Base-by-base conservation (phyloP, 305 asterid genomes). In the Fraxinus nigra region DNA sequence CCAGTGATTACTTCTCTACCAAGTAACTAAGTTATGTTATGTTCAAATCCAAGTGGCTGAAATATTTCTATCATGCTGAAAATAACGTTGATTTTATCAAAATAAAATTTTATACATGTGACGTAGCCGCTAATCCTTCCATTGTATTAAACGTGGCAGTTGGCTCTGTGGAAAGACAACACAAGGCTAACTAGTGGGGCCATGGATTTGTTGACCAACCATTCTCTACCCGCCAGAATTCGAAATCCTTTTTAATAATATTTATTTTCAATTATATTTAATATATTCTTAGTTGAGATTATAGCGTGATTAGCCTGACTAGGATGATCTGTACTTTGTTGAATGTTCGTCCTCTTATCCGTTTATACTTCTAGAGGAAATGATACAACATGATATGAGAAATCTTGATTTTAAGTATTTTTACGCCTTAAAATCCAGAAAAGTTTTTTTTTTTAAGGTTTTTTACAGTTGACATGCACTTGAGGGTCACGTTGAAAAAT, bases 161-260 rank as follows among this genome's bases (percentile, higher is more conserved):
- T 51, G 26, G 2, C 37, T 11, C 2, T 48, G 20, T 56, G 26
- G 69, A 76, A 48, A 76, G 34, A 48, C 14, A 11, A 46, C 14
- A 14, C 61, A n/a, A 18, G 13, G 9, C 56, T 24, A 37, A 9
- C 65, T 9, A 40, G 14, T 7, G 37, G 65, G 32, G 38, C 38
- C 22, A 9, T 83, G 79, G 80, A 82, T 82, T 84, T 82, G 89
- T 87, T 81, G 87, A 85, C 88, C 89, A 83, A 84, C 89, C 80
- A 86, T 28, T 67, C 91, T 59, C 80, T 82, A 85, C 89, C 90
- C 89, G 93, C 93, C 96, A 83, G 30, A 86, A 78, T 85, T 87
- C 85, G 84, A 87, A 86, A 83, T 75, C 33, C 16, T 70, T 59
- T 81, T 67, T 6, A 28, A 48, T 78, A 75, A 4, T 3, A 59